Conservation (phyloP, 208 protist genomes). For the Acanthamoeba sp. region DNA sequence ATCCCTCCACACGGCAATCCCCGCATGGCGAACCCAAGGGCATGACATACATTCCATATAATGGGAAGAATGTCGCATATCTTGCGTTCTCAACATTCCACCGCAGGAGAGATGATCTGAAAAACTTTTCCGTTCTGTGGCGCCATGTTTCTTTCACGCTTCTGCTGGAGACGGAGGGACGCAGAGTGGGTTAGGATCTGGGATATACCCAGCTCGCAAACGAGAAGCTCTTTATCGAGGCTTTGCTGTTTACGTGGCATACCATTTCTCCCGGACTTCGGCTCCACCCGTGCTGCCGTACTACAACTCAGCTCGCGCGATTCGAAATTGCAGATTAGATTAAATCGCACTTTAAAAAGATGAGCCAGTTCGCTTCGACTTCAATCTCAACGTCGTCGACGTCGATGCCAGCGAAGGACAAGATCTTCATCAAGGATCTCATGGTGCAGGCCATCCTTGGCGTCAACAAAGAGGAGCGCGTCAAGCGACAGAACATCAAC, state of each 20-base stretch:
- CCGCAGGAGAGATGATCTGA: too few relatives aligned
- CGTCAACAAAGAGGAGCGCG: constrained; percentile 81
- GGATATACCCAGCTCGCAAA: not conserved
- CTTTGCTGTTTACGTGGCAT: not conserved
- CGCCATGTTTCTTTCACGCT: not conserved
- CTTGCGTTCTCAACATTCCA: too few relatives aligned
- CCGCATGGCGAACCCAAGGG: too few relatives aligned
- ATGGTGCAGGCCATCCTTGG: constrained; percentile 82
- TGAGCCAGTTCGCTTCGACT: not conserved
- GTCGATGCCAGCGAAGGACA: constrained; percentile 55
- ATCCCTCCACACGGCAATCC: too few relatives aligned
- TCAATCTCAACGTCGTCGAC: not conserved
- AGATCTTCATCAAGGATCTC: constrained; percentile 82
- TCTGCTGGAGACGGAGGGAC: not conserved
- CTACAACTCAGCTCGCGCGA: too few relatives aligned
- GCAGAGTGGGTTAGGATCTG: not conserved
- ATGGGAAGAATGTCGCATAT: too few relatives aligned
- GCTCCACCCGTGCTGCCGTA: too few relatives aligned
- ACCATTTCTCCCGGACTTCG: not conserved
- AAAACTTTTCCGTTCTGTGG: not conserved
- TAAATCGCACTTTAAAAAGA: not conserved
- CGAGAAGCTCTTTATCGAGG: too few relatives aligned
- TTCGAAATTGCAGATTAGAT: not conserved
- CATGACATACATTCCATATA: too few relatives aligned
- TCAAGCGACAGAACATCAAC: constrained; percentile 80